Evolutionary conservation across 495 filamentous ascomycete genomes (phyloP).

Genomic region (Penicillium argentinense): DNA sequence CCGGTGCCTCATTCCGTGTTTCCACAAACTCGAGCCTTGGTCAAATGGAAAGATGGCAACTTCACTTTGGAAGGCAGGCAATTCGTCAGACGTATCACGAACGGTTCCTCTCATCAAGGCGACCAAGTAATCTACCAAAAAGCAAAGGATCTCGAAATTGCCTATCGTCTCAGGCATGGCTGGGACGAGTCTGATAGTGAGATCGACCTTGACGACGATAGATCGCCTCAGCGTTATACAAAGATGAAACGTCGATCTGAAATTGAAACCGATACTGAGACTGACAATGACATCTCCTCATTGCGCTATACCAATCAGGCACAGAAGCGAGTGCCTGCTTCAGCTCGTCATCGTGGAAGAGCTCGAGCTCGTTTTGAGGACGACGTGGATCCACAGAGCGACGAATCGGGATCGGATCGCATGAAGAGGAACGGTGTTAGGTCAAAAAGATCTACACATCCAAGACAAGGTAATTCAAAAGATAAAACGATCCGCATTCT

Average conservation of each 20-base stretch:
- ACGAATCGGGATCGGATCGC: background rate
- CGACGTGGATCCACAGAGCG: background rate
- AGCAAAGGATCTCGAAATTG: background rate
- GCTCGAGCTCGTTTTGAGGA: background rate
- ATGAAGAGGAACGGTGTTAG: background rate
- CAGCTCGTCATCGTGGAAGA: background rate
- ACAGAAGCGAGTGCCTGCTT: background rate
- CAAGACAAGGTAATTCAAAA: background rate
- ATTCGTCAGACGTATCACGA: background rate
- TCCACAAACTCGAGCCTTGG: background rate
- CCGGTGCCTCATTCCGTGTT: background rate
- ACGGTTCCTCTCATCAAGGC: background rate
- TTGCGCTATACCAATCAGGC: background rate
- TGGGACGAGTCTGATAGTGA: background rate
- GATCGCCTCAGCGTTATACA: background rate
- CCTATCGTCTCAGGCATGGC: background rate
- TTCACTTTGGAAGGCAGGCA: background rate
- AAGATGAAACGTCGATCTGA: background rate
- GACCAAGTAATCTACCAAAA: background rate
- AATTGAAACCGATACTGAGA: background rate
- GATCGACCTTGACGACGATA: background rate
- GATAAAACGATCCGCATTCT: background rate
- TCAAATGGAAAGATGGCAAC: background rate
- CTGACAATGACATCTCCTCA: background rate
- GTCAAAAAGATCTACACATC: background rate